Base-by-base conservation (phyloP, 2,329 filamentous ascomycete species). In the Orbilia brochopaga region DNA sequence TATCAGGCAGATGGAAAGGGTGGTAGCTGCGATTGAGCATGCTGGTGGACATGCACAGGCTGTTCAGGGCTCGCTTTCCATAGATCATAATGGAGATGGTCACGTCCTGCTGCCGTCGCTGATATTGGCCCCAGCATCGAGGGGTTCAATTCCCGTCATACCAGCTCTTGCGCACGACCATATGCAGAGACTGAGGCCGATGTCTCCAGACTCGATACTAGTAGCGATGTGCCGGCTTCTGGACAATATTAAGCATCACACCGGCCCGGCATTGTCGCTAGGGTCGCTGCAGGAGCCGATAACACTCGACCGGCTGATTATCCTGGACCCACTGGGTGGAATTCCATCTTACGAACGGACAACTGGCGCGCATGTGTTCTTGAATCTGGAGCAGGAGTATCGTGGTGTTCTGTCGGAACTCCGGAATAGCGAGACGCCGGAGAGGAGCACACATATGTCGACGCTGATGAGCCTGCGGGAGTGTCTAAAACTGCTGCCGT, bases 341-440 rank as follows among this genome's bases (percentile, higher is more conserved):
- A 91, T 92, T 51, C 94, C 94, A 0, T 83, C 90, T 69, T 78
- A 84, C 76, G 80, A 83, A 78, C 79, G 85, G 74, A 81, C 84
- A 50, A 81, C 89, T 75, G 85, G 84, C 56, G 85, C 89, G 1
- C 89, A 94, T 78, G 86, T 94, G 6, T 97, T 97, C 78, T 86
- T 99, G 78, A 99, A 99, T 76, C 84, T 99, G 64, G 90, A 95
- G 77, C 92, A 97, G 77, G 93, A 99, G 78, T 96, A 90, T 75
- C 82, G 85, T 0, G 81, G 85, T 24, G 88, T 96, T 54, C 83
- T 86, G 72, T 79, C 84, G 15, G 85, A 91, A 75, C 82, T 96
- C 80, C 81, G 76, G 80, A 42, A 78, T 80, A 76, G 69, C 74
- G 10, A 75, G 76, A 56, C 64, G 21, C 15, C 44, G 1, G 69